phyloP scores from a whole-genome alignment of 768 basidiomycete genomes.

The Inosperma sp. region DNA sequence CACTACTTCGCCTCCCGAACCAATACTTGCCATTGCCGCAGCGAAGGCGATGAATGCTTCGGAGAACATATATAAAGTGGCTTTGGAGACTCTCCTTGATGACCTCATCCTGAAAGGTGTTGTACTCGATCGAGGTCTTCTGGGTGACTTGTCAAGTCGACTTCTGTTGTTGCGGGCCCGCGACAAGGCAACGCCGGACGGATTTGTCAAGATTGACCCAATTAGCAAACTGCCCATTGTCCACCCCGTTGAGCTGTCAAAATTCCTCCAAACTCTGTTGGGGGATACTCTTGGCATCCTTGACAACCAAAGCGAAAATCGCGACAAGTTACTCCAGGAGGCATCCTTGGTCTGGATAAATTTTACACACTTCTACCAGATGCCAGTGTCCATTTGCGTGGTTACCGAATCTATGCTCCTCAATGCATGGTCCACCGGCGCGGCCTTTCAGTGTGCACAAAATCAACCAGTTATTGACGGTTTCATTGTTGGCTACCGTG shows the following conservation, averaged over 20 bases:
- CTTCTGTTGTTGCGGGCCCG: background rate
- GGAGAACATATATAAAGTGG: background rate
- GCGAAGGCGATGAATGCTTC: background rate
- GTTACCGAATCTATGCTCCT: background rate
- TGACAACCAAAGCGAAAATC: background rate
- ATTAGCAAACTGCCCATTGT: background rate
- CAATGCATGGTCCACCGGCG: background rate
- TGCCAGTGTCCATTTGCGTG: background rate
- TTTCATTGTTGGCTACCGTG: constrained; percentile 1
- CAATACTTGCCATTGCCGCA: background rate
- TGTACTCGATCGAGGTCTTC: background rate
- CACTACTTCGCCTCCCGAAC: constrained; percentile 1
- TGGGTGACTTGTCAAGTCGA: background rate
- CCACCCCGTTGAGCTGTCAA: background rate
- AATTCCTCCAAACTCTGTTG: background rate
- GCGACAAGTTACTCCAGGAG: background rate
- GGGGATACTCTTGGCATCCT: background rate
- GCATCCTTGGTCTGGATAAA: background rate
- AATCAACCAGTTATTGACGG: background rate
- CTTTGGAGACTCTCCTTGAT: background rate
- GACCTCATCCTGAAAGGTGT: background rate
- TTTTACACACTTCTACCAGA: background rate
- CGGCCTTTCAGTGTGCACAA: background rate
- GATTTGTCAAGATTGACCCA: background rate
- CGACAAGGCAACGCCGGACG: constrained; percentile 1